phyloP scores from a whole-genome alignment of 2,329 filamentous ascomycete species.

The Penicillium sp. region DNA sequence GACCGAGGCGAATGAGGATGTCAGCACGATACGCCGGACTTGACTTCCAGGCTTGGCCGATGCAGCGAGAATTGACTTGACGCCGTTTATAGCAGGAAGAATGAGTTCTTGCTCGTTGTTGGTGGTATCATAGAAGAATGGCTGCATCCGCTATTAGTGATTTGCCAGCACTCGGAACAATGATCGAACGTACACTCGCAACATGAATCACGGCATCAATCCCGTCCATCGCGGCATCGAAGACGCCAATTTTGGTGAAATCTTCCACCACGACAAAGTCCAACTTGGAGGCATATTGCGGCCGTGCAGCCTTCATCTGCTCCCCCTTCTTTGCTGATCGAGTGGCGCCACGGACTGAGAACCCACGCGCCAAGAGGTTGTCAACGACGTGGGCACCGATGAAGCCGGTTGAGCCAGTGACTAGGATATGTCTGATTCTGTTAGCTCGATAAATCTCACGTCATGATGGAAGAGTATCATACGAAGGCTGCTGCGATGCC shows the following conservation, averaged over 20 bases:
- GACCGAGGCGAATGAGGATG: constrained; percentile 38
- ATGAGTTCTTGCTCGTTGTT: constrained; percentile 52
- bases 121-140: constrained; percentile 49
- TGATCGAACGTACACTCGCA: constrained; percentile 45
- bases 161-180: background rate
- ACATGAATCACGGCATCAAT: constrained; percentile 52
- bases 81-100: constrained; percentile 52
- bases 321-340: constrained; percentile 31
- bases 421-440: constrained; percentile 23
- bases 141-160: constrained; percentile 32
- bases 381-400: constrained; percentile 37
- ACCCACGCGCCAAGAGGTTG: constrained; percentile 28
- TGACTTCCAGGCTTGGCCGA: constrained; percentile 24
- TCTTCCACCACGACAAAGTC: constrained; percentile 51
- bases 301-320: constrained; percentile 44
- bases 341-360: constrained; percentile 30
- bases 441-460: background rate
- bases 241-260: constrained; percentile 45
- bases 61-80: constrained; percentile 47
- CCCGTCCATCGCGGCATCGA: constrained; percentile 45
- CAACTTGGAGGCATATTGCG: constrained; percentile 41
- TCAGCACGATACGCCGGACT: constrained; percentile 34
- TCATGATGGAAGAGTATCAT: background rate
- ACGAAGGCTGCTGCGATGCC: constrained; percentile 11
- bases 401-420: constrained; percentile 36